Evolutionary conservation across 2,329 filamentous ascomycete genomes (phyloP).

Genomic region (Dendrostoma leiphaemia): DNA sequence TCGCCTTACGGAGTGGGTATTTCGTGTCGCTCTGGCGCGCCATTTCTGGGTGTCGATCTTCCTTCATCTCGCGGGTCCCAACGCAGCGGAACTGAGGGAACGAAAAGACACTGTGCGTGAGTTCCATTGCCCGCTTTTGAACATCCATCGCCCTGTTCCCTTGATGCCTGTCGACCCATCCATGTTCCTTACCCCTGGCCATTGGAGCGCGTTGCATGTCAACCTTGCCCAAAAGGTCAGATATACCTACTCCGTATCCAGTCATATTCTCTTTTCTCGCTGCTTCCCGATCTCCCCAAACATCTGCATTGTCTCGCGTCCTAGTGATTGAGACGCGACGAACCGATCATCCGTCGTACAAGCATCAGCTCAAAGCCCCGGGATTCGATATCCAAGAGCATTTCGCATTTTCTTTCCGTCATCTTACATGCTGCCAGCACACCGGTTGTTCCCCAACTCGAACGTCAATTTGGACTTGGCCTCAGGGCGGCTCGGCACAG

Average conservation of each 20-base stretch:
- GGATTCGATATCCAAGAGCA: neutral
- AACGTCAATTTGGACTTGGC: neutral
- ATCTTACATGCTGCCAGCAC: neutral
- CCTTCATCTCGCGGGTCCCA: slow-evolving; percentile 11
- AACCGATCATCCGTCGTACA: neutral
- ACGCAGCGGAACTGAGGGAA: slow-evolving; percentile 13
- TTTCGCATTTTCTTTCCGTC: neutral
- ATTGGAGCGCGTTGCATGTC: slow-evolving; percentile 12
- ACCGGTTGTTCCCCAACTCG: neutral
- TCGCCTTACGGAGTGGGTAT: slow-evolving; percentile 13
- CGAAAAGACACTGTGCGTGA: slow-evolving; percentile 5
- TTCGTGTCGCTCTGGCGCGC: slow-evolving; percentile 10
- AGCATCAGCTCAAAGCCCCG: neutral
- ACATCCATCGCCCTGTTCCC: slow-evolving; percentile 6
- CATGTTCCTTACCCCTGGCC: slow-evolving; percentile 11
- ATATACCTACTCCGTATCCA: slow-evolving; percentile 6
- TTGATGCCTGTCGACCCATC: too few relatives aligned
- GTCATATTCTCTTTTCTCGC: slow-evolving; percentile 5
- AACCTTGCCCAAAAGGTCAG: slow-evolving; percentile 6
- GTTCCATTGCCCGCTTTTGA: slow-evolving; percentile 5
- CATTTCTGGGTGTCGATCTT: slow-evolving; percentile 12
- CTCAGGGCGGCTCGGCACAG: slow-evolving; percentile 1
- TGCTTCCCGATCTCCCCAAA: too few relatives aligned
- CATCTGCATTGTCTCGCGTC: slow-evolving; percentile 12
- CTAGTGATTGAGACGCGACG: slow-evolving; percentile 8